Evolutionary conservation across 2,329 filamentous ascomycete species (phyloP).

Genomic region (Botrytis porri): DNA sequence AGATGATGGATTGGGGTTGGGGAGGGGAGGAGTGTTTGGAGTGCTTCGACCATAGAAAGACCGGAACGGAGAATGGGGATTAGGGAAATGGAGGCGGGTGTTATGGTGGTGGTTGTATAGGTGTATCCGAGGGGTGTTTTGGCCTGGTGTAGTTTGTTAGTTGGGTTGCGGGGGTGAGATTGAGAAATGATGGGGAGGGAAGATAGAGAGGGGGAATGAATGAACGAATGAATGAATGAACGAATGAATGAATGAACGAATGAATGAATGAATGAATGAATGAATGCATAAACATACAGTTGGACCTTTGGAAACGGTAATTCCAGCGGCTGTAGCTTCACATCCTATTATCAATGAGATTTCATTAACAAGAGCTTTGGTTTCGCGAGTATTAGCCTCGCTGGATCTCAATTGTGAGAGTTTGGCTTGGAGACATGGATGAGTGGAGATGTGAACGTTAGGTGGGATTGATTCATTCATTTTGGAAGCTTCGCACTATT

Average conservation of each 20-base stretch:
- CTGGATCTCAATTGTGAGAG: slow-evolving; percentile 82
- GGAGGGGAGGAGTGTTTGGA: slow-evolving; percentile 76
- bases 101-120: slow-evolving; percentile 63
- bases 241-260: slow-evolving; percentile 1
- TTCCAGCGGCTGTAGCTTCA: slow-evolving; percentile 68
- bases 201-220: background rate
- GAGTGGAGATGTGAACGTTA: slow-evolving; percentile 74
- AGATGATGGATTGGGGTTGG: slow-evolving; percentile 88
- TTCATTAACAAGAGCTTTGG: slow-evolving; percentile 79
- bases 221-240: background rate
- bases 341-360: slow-evolving; percentile 79
- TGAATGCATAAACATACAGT: slow-evolving; percentile 50
- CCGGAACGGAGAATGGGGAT: slow-evolving; percentile 93
- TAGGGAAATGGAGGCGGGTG: slow-evolving; percentile 66
- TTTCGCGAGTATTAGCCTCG: slow-evolving; percentile 67
- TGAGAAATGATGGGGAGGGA: background rate
- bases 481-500: slow-evolving; percentile 8
- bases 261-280: background rate
- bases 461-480: slow-evolving; percentile 46
- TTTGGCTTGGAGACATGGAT: slow-evolving; percentile 85
- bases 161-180: background rate
- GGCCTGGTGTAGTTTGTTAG: slow-evolving; percentile 51
- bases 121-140: slow-evolving; percentile 74
- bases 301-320: slow-evolving; percentile 56
- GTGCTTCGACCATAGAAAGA: slow-evolving; percentile 83